Base-by-base conservation (phyloP, 495 filamentous ascomycete genomes). In the Neurospora hispaniola region DNA sequence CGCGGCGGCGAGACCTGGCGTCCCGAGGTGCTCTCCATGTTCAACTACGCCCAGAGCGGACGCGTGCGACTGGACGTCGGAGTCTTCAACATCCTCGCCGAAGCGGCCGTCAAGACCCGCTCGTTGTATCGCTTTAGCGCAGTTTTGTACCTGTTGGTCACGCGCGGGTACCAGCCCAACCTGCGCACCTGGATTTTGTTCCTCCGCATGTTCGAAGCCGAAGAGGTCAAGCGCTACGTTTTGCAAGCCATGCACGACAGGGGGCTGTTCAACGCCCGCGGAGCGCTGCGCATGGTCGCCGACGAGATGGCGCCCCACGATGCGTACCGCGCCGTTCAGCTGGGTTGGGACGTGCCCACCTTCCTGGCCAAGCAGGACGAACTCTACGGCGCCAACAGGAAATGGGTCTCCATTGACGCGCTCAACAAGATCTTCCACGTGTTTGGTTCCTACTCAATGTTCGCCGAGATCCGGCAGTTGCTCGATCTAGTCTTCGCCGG, bases 131-230 rank as follows among this genome's bases (percentile, higher is more conserved):
- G 69, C 8, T 85, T 85, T 71, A 70, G 79, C n/a, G 71, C 40
- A 4, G 71, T 76, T 39, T 27, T 85, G 35, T 71, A 71, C 23
- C 70, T 73, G 18, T 84, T 86, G 84, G 46, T 76, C 38, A 66
- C 71, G 5, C 75, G 73, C 43, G 80, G 80, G 8, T 71, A 74
- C 39, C 68, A 41, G n/a, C 76, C 81, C 0, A 79, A 81, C 54
- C 69, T 76, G 3, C 74, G 75, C 35, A 82, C 81, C 6, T 86
- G 85, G 85, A 70, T 77, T 1, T 74, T 82, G 7, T 83, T 85
- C 72, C 59, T 86, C 23, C 73, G 77, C 35, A 74, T 85, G 70
- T 75, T 85, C 70, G 68, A 83, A 69, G 78, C 77, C 43, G 82
- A 82, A 73, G 74, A 77, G 8, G 75, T 79, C n/a, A 81, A 78